These are phyloP conservation scores for Luffa acutangula DNA, from an alignment of 306 rosid genomes.

Conservation along the genomic window DNA sequence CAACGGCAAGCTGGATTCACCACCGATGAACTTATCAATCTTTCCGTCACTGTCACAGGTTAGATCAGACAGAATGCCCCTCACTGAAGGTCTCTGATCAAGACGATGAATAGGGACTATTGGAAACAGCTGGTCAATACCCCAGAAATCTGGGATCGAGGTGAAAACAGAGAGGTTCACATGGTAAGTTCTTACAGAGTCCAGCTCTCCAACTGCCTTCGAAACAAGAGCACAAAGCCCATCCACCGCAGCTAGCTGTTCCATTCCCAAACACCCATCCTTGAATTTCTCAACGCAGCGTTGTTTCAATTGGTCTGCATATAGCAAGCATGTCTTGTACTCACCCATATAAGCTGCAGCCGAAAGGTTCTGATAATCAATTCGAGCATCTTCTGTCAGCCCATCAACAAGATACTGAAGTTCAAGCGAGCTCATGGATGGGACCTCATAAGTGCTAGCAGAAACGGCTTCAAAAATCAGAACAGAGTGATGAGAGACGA, in stretches of 20 bases:
- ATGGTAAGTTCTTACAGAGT: conserved; percentile 48
- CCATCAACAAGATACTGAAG: conserved; percentile 44
- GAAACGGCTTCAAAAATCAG: conserved; percentile 66
- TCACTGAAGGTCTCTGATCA: conserved; percentile 50
- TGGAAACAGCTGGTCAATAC: conserved; percentile 69
- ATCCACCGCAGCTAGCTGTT: conserved; percentile 78
- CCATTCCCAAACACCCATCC: conserved; percentile 64
- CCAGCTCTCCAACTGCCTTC: conserved; percentile 54
- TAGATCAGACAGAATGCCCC: conserved; percentile 67
- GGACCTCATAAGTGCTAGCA: conserved; percentile 16
- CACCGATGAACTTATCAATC: conserved; percentile 71
- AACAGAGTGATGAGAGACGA: conserved; percentile 80
- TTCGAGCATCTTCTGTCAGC: conserved; percentile 55
- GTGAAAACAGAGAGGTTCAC: conserved; percentile 82
- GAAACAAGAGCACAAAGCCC: conserved; percentile 58
- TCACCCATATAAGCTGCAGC: conserved; percentile 53
- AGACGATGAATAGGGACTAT: conserved; percentile 83
- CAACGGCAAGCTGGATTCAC: conserved; percentile 67
- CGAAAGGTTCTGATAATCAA: conserved; percentile 36
- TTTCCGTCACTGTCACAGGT: conserved; percentile 99
- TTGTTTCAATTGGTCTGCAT: conserved; percentile 59
- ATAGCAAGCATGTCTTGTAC: conserved; percentile 40
- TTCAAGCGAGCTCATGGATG: conserved; percentile 29
- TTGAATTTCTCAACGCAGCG: conserved; percentile 70
- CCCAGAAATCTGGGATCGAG: conserved; percentile 83